Evolutionary conservation across 768 basidiomycete species (phyloP).

Genomic region (Gloeopeniophorella convolvens): DNA sequence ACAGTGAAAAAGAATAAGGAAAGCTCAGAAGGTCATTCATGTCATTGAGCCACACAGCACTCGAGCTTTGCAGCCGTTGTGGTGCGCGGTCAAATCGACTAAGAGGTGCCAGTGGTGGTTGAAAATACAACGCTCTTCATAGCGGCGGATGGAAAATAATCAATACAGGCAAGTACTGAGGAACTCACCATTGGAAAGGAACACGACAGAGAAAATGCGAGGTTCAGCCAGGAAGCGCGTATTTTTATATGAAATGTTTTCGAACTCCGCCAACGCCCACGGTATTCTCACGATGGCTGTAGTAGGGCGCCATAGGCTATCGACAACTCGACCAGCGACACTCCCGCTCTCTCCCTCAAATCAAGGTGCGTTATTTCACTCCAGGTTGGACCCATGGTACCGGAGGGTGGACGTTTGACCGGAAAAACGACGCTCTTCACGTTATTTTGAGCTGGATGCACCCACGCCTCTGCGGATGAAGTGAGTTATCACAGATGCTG

Average conservation of each 20-base stretch:
- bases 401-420: neutral
- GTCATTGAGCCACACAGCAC: slow-evolving; percentile 59
- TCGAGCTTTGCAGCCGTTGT: slow-evolving; percentile 24
- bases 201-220: neutral
- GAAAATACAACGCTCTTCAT: slow-evolving; percentile 81
- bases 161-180: neutral
- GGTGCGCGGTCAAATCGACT: slow-evolving; percentile 59
- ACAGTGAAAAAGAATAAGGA: neutral
- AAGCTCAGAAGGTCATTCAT: slow-evolving; percentile 58
- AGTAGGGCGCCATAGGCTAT: neutral
- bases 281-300: neutral
- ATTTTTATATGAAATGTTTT: neutral
- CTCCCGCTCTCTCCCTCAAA: neutral
- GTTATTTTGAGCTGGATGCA: slow-evolving; percentile 15
- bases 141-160: slow-evolving; percentile 20
- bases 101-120: slow-evolving; percentile 84
- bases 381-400: too few species aligned
- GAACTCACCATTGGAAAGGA: slow-evolving; percentile 11
- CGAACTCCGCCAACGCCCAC: slow-evolving; percentile 4
- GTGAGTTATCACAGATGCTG: neutral
- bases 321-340: slow-evolving; percentile 2
- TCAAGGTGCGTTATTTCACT: slow-evolving; percentile 10
- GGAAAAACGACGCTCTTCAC: neutral
- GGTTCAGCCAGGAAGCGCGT: neutral
- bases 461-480: slow-evolving; percentile 8